Evolutionary conservation across 2,329 filamentous ascomycete genomes (phyloP).

Genomic region (Talaromyces sp.): DNA sequence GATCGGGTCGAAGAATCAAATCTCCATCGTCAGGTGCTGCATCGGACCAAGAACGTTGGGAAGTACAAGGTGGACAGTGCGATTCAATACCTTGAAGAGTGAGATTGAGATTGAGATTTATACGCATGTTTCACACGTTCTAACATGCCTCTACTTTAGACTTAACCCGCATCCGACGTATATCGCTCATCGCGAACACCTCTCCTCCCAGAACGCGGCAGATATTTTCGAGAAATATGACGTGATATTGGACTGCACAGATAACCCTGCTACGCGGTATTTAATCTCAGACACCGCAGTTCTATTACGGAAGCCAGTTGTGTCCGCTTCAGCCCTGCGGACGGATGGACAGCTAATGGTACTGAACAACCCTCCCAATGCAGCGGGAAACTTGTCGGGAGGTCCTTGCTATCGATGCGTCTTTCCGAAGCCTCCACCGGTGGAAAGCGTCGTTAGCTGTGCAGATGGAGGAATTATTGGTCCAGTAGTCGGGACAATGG

Average conservation of each 20-base stretch:
- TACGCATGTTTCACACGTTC: not conserved
- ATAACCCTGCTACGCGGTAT: constrained; percentile 87
- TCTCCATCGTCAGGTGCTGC: constrained; percentile 84
- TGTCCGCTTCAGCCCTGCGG: constrained; percentile 84
- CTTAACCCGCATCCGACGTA: constrained; percentile 70
- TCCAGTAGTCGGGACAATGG: constrained; percentile 89
- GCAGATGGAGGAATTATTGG: constrained; percentile 91
- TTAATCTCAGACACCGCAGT: constrained; percentile 88
- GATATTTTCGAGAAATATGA: constrained; percentile 67
- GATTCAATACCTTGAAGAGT: constrained; percentile 55
- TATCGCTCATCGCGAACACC: constrained; percentile 56
- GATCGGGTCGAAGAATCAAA: constrained; percentile 87
- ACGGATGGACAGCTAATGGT: constrained; percentile 87
- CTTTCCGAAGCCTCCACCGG: constrained; percentile 80
- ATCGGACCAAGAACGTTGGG: constrained; percentile 66
- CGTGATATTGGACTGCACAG: constrained; percentile 87
- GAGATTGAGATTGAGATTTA: constrained; percentile 15
- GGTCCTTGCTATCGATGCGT: constrained; percentile 93
- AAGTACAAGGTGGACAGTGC: constrained; percentile 77
- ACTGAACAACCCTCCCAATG: constrained; percentile 70
- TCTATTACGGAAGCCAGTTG: constrained; percentile 68
- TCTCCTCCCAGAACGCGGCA: constrained; percentile 64
- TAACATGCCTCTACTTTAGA: constrained; percentile 33
- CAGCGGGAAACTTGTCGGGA: constrained; percentile 53
- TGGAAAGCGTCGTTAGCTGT: constrained; percentile 76